A percentile compares a stretch with the other conserved stretches of the same genome.
phyloP scores from a whole-genome alignment of 345 rosid genomes.

The Turritis glabra region DNA sequence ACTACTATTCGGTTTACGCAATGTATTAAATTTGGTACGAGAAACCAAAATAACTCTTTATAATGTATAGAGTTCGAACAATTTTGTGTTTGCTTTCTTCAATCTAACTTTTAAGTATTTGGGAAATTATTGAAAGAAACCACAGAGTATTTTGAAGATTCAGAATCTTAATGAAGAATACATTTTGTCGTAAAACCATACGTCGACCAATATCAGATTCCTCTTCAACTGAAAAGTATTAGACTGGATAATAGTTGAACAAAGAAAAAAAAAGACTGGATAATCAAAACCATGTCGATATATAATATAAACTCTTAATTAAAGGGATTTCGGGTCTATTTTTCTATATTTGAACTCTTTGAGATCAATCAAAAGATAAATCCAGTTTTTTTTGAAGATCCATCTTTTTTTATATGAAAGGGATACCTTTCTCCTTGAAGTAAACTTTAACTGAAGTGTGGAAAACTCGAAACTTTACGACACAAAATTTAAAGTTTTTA shows the following conservation, averaged over 20 bases:
- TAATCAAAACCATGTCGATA: background rate
- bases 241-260: background rate
- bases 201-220: background rate
- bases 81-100: background rate
- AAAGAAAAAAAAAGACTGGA: too few relatives aligned
- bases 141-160: too few relatives aligned
- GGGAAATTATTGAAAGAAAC: too few relatives aligned
- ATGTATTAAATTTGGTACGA: background rate
- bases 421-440: background rate
- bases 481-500: background rate
- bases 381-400: background rate
- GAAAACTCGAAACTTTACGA: background rate
- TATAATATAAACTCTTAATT: background rate
- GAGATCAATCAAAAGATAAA: background rate
- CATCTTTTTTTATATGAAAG: background rate
- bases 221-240: background rate
- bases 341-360: background rate
- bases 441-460: background rate
- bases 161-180: background rate
- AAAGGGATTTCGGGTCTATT: background rate
- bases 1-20: background rate
- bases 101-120: too few relatives aligned
- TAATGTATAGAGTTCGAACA: background rate
- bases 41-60: background rate
- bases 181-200: background rate